Evolutionary conservation across 192 early-diverging fungal species (phyloP).

Genomic region (Coemansia sp.): DNA sequence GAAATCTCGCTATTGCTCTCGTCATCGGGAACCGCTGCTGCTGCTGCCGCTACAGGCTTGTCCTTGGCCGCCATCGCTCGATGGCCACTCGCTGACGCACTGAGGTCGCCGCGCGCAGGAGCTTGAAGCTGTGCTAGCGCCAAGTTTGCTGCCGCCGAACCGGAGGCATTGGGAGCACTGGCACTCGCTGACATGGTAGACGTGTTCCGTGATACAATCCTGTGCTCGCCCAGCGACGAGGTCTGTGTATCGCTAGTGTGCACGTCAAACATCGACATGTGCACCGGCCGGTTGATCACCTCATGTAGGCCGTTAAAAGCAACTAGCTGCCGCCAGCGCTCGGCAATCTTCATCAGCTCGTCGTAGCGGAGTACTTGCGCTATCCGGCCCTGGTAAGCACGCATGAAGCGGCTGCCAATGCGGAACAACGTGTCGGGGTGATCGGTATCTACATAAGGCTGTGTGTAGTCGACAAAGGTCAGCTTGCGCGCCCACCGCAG

Average conservation of each 20-base stretch:
- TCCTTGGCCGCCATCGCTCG: neutral
- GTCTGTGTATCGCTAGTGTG: slow-evolving; percentile 22
- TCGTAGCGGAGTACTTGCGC: slow-evolving; percentile 51
- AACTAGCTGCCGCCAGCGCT: slow-evolving; percentile 49
- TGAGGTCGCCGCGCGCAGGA: slow-evolving; percentile 22
- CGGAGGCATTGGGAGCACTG: neutral
- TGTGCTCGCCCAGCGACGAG: slow-evolving; percentile 20
- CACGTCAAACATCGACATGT: slow-evolving; percentile 9
- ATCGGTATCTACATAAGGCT: slow-evolving; percentile 51
- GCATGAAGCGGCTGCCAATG: slow-evolving; percentile 49
- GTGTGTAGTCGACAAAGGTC: slow-evolving; percentile 53
- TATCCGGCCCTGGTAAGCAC: slow-evolving; percentile 47
- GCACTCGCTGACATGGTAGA: slow-evolving; percentile 1
- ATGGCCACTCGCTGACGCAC: neutral
- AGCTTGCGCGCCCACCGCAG: slow-evolving; percentile 55
- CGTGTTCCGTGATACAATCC: slow-evolving; percentile 3
- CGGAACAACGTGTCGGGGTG: slow-evolving; percentile 54
- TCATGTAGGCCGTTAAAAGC: slow-evolving; percentile 17
- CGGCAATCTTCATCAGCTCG: slow-evolving; percentile 53
- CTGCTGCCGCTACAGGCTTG: slow-evolving; percentile 2
- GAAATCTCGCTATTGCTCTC: slow-evolving; percentile 21
- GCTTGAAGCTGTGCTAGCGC: slow-evolving; percentile 19
- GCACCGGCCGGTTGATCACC: slow-evolving; percentile 8
- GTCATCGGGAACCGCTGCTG: neutral
- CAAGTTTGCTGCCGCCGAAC: neutral